Evolutionary conservation across 2,329 filamentous ascomycete species (phyloP).

Genomic region (Colletotrichum sp.): DNA sequence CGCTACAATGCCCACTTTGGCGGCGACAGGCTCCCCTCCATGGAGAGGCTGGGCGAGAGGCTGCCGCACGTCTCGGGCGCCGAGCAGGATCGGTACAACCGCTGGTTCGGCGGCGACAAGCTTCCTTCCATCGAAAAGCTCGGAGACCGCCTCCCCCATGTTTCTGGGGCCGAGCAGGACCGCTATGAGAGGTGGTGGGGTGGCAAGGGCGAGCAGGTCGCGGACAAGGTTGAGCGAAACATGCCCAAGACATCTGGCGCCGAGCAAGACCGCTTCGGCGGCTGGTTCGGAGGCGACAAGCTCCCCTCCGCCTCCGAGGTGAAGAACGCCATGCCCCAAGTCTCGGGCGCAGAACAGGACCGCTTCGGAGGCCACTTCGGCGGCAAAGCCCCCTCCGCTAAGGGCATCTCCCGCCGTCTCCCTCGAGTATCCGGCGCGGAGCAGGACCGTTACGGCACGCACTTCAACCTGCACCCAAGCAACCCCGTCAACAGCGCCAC

Average conservation of each 20-base stretch:
- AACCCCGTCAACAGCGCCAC: slow-evolving; percentile 21
- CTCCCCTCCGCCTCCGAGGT: slow-evolving; percentile 24
- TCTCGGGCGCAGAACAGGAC: slow-evolving; percentile 17
- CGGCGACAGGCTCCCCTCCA: slow-evolving; percentile 13
- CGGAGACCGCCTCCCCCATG: background rate
- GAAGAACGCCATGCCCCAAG: background rate
- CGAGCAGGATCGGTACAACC: slow-evolving; percentile 23
- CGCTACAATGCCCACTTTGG: slow-evolving; percentile 26
- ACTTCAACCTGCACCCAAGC: slow-evolving; percentile 22
- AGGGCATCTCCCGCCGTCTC: slow-evolving; percentile 2
- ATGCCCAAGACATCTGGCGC: slow-evolving; percentile 16
- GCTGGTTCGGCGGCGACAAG: slow-evolving; percentile 23
- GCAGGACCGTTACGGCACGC: slow-evolving; percentile 26
- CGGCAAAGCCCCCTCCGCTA: background rate
- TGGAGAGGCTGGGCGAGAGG: background rate
- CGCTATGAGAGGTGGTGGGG: slow-evolving; percentile 19
- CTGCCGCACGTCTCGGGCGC: slow-evolving; percentile 17
- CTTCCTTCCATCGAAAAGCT: background rate
- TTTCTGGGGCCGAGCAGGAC: slow-evolving; percentile 25
- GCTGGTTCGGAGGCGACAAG: slow-evolving; percentile 20
- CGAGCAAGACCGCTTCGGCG: slow-evolving; percentile 24
- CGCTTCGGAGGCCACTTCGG: slow-evolving; percentile 13
- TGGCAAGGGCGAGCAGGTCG: background rate
- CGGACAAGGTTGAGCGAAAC: slow-evolving; percentile 7
- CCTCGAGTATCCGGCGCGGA: slow-evolving; percentile 15